Conservation (phyloP, 441 rosid species). For the Arabidopsis hybrid region DNA sequence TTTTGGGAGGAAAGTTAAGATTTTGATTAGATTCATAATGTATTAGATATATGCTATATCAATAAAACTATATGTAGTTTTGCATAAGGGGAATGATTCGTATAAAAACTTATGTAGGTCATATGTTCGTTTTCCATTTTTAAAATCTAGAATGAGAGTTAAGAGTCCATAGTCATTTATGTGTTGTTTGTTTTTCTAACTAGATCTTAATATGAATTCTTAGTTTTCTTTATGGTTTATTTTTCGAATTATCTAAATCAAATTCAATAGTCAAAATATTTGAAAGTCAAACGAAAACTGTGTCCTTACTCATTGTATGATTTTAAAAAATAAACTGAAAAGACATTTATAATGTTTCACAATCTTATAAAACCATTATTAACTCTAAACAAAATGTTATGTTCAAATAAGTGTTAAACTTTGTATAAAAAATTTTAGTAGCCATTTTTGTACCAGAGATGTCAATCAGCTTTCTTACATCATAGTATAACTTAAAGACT, state of each 20-base stretch:
- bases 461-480: neutral
- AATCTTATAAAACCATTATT: neutral
- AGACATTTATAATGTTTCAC: neutral
- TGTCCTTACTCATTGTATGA: neutral
- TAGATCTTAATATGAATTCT: slow-evolving; percentile 10
- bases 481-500: too few species aligned
- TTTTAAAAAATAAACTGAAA: neutral
- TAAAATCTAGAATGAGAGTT: slow-evolving; percentile 7
- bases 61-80: slow-evolving; percentile 39
- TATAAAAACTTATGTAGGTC: slow-evolving; percentile 7
- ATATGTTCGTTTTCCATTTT: slow-evolving; percentile 3
- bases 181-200: slow-evolving; percentile 24
- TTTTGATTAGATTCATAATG: slow-evolving; percentile 36
- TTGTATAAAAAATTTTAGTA: neutral
- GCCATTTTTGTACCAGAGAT: too few species aligned
- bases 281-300: neutral
- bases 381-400: neutral
- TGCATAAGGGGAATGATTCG: slow-evolving; percentile 15
- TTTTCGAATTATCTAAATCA: neutral
- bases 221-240: neutral
- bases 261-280: neutral
- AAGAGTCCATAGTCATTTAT: neutral
- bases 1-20: neutral
- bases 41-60: neutral
- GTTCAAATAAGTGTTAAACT: too few species aligned